These are phyloP conservation scores for Lactarius pseudohatsudake DNA, from an alignment of 768 basidiomycete genomes.

Conservation along the genomic window DNA sequence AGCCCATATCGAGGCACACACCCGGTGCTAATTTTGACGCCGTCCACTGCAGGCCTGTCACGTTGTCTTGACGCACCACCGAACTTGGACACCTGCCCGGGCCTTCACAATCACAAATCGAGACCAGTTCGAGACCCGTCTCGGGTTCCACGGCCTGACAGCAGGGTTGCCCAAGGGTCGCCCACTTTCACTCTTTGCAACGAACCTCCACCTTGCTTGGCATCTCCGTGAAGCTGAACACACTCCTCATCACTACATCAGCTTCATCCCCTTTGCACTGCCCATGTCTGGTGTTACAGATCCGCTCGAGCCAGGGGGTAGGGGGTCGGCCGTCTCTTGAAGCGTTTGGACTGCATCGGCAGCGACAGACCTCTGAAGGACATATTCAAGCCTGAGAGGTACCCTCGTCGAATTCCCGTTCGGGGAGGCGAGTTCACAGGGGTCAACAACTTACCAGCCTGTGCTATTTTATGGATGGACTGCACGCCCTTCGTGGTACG, in stretches of 20 bases:
- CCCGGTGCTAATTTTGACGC: neutral
- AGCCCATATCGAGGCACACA: neutral
- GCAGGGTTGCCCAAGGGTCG: too few relatives aligned
- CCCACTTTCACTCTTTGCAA: slow-evolving; percentile 18
- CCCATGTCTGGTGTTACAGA: slow-evolving; percentile 23
- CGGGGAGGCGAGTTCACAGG: too few relatives aligned
- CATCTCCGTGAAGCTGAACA: slow-evolving; percentile 1
- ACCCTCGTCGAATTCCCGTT: too few relatives aligned
- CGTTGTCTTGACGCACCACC: too few relatives aligned
- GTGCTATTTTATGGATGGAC: too few relatives aligned
- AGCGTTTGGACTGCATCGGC: slow-evolving; percentile 4
- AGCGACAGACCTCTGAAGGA: neutral
- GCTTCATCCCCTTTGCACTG: neutral
- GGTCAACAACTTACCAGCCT: too few relatives aligned
- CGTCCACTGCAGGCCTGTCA: neutral
- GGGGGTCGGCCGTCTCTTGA: slow-evolving; percentile 13
- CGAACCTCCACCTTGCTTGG: slow-evolving; percentile 17
- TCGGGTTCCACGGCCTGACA: too few relatives aligned
- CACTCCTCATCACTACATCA: slow-evolving; percentile 1
- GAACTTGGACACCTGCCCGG: neutral
- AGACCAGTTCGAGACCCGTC: neutral
- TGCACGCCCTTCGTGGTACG: too few relatives aligned
- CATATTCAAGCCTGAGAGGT: too few relatives aligned
- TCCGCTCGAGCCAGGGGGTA: slow-evolving; percentile 9
- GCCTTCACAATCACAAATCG: neutral